These are phyloP conservation scores for Fusarium verticillioides DNA, from an alignment of 2,329 filamentous ascomycete species.

Conservation along the genomic window DNA sequence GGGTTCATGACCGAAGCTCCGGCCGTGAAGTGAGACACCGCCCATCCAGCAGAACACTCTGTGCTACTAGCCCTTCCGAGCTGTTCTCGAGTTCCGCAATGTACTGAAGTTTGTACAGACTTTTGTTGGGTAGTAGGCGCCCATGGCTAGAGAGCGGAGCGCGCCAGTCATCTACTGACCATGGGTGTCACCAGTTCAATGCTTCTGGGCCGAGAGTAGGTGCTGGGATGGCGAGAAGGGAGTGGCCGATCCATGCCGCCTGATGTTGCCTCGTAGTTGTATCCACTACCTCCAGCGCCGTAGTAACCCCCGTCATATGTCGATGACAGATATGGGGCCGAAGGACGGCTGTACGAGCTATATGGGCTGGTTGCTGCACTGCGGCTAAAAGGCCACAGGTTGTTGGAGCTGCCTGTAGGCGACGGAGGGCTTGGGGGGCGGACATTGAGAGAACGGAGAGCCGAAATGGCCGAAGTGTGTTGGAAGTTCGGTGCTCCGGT, in stretches of 20 bases:
- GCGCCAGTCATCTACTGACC: constrained; percentile 56
- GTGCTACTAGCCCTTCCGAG: constrained; percentile 16
- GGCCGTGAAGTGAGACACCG: constrained; percentile 20
- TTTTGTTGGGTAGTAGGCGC: background rate
- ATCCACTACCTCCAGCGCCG: constrained; percentile 46
- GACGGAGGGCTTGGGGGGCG: constrained; percentile 67
- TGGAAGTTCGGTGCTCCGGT: constrained; percentile 48
- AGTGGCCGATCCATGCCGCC: constrained; percentile 64
- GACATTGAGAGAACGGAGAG: constrained; percentile 65
- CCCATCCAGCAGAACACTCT: background rate
- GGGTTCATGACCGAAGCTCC: constrained; percentile 30
- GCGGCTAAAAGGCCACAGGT: constrained; percentile 66
- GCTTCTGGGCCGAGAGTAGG: constrained; percentile 69
- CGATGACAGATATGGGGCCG: constrained; percentile 59
- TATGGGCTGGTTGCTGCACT: constrained; percentile 64
- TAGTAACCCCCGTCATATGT: constrained; percentile 62
- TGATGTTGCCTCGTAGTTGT: constrained; percentile 51
- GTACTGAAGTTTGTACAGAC: constrained; percentile 13
- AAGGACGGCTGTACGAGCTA: constrained; percentile 60
- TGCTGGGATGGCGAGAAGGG: constrained; percentile 64
- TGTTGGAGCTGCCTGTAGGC: constrained; percentile 56
- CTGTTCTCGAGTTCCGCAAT: constrained; percentile 4
- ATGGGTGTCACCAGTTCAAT: constrained; percentile 73
- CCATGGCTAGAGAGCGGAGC: background rate
- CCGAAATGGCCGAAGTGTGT: constrained; percentile 64